phyloP scores from a whole-genome alignment of 2,329 filamentous ascomycete genomes.

The Seiridium unicorne region DNA sequence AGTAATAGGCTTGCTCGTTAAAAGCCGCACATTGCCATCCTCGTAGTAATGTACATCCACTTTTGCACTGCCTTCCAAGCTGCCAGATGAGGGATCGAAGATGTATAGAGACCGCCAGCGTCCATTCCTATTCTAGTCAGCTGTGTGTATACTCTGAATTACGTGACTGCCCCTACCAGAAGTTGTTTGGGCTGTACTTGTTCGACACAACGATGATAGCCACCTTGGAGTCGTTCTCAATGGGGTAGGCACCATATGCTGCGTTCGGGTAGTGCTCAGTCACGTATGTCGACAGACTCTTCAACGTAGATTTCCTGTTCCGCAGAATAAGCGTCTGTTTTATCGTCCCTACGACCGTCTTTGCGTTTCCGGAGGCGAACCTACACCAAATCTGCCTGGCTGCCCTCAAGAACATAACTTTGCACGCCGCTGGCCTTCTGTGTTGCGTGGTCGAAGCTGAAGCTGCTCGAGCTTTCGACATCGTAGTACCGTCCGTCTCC shows the following conservation, averaged over 20 bases:
- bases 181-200: slow-evolving; percentile 98
- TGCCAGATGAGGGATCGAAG: slow-evolving; percentile 66
- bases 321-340: slow-evolving; percentile 3
- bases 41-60: slow-evolving; percentile 99
- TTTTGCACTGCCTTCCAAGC: slow-evolving; percentile 77
- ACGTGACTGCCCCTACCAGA: slow-evolving; percentile 61
- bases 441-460: slow-evolving; percentile 80
- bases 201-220: slow-evolving; percentile 86
- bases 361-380: slow-evolving; percentile 21
- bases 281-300: slow-evolving; percentile 72
- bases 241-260: slow-evolving; percentile 79
- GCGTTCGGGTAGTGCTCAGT: slow-evolving; percentile 85
- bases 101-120: slow-evolving; percentile 91
- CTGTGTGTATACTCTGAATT: neutral
- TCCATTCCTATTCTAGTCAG: slow-evolving; percentile 68
- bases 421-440: slow-evolving; percentile 84
- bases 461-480: slow-evolving; percentile 82
- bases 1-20: slow-evolving; percentile 78
- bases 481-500: slow-evolving; percentile 87
- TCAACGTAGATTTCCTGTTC: slow-evolving; percentile 76
- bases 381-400: slow-evolving; percentile 78
- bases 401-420: slow-evolving; percentile 74
- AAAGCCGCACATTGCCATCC: slow-evolving; percentile 92
- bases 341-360: neutral
- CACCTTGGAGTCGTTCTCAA: slow-evolving; percentile 70